Evolutionary conservation across 306 rosid species (phyloP), one percentile per base, ranked within the genome.

Genomic region (Medicago arabica): DNA sequence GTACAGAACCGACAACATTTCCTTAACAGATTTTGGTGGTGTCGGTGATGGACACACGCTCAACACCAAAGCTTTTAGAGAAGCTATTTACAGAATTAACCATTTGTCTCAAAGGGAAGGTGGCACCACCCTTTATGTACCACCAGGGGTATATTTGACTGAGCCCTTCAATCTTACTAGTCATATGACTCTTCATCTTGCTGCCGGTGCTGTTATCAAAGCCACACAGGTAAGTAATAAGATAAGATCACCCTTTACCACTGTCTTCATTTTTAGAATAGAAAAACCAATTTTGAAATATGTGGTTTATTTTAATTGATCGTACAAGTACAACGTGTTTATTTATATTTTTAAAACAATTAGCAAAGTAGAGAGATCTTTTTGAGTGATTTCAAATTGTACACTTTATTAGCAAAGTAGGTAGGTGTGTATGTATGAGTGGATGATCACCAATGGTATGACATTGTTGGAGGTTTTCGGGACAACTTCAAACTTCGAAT

Each of bases 131-230:
- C 98, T 93, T 49, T 89, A 88, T 50, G 59, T 93, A 4, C 98
- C 98, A 78, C 83, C 93, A 0, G 97, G 98, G 49, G 96, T 88
- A 0, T 93, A 84, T 87, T 75, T 91, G 80, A 89, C 98, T 0
- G 93, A 76, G 31, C 88, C 87, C 80, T 91, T 93, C 61, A 91
- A 91, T 41, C 96, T 93, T 82, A 91, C 98, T 3, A 89, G 91
- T 76, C 89, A 83, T 74, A 87, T 93, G 88, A 91, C 98, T 28
- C 98, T 93, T 4, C 83, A 85, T 60, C 87, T 93, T 61, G 91
- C 98, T 44, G 73, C 80, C 50, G 98, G 91, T 31, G 97, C 98
- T 47, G 89, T 93, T 53, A 89, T 91, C 83, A 87, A 50, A 83
- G 97, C 98, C 55, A 84, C 89, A 4, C 83, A 82, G 98, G 98